Evolutionary conservation across 2,329 filamentous ascomycete genomes (phyloP), one percentile per base, ranked within the genome.

Genomic region (Penicillium sp.): DNA sequence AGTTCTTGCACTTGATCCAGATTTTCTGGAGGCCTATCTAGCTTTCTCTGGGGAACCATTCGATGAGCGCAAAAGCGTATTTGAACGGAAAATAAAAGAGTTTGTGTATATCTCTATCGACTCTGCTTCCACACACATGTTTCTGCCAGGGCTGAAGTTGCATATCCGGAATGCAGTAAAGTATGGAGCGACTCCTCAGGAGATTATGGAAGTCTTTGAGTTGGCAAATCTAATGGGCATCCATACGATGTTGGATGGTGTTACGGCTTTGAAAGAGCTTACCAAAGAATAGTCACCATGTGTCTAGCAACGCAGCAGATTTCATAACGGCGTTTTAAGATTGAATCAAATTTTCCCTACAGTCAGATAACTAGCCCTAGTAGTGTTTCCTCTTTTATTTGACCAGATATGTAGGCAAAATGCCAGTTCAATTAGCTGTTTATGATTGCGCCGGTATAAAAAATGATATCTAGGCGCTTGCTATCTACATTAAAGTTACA

Each of bases 101-200:
- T 62, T 80, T 20, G 69, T 80, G 6, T 79, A 78, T 59, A 79
- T 76, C 57, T 78, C 77, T 1, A 78, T 80, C 57, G 78, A 80
- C 62, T 65, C 66, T 21, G 76, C 77, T 16, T 69, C 75, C 6
- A 81, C 78, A 14, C 78, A 80, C 62, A 68, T 80, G 20, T 80
- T 79, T 53, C 65, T 70, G 5, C 74, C 75, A 0, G 78, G 77
- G 0, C 61, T 79, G 46, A 80, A 79, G 58, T 59, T 79, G 24
- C 78, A 80, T 61, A 79, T 79, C 70, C 71, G 70, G 55, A 80
- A 80, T 60, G 77, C 77, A 23, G 62, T 80, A 5, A 68, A 71
- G 12, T 76, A 75, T 58, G 78, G 78, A 0, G 77, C 74, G 0
- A 77, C 73, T 1, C 69, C 73, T 5, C 73, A 78, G 43, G 75